These are phyloP conservation scores for Colletotrichum salicis DNA, from an alignment of 2,329 filamentous ascomycete genomes.

Conservation along the genomic window DNA sequence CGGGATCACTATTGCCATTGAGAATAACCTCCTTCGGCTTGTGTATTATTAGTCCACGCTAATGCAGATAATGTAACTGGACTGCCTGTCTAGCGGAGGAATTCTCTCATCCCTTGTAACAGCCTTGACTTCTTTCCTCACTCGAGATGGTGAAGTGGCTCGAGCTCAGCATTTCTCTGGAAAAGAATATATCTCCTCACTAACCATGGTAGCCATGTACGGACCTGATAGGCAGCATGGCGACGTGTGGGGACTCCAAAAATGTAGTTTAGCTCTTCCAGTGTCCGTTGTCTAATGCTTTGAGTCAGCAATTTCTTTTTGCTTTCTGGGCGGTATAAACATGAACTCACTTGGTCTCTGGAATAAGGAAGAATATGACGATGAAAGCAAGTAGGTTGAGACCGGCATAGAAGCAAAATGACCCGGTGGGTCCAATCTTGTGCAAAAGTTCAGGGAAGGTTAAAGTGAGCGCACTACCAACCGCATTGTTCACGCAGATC, in stretches of 20 bases:
- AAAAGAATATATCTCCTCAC: constrained; percentile 50
- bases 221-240: constrained; percentile 47
- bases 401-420: constrained; percentile 70
- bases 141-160: constrained; percentile 54
- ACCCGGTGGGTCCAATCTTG: constrained; percentile 50
- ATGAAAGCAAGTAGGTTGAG: constrained; percentile 69
- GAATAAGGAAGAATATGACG: constrained; percentile 72
- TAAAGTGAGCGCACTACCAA: constrained; percentile 44
- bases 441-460: constrained; percentile 59
- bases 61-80: too few relatives aligned
- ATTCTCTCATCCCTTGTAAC: background rate
- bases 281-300: constrained; percentile 50
- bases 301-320: background rate
- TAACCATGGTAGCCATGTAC: constrained; percentile 46
- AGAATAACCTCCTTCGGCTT: too few relatives aligned
- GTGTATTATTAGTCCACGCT: too few relatives aligned
- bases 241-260: constrained; percentile 47
- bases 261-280: constrained; percentile 57
- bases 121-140: background rate
- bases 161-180: constrained; percentile 45
- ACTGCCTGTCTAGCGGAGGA: too few relatives aligned
- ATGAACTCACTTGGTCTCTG: constrained; percentile 58
- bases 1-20: too few relatives aligned
- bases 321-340: background rate
- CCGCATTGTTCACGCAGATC: constrained; percentile 44